phyloP scores from a whole-genome alignment of 345 rosid species.

The Draba incana region DNA sequence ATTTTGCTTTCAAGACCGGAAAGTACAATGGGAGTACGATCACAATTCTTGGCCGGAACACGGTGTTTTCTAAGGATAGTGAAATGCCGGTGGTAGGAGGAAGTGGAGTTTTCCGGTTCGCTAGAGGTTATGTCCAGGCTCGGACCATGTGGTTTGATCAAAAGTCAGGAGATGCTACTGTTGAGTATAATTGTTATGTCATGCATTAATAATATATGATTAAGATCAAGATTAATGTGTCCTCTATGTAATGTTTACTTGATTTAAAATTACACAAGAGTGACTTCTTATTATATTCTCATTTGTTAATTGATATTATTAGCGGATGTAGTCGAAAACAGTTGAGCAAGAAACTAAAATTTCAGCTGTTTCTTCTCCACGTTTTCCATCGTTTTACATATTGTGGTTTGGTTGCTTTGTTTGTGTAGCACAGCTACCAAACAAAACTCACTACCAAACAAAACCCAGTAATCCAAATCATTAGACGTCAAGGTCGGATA shows the following conservation, averaged over 20 bases:
- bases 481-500: no score
- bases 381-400: no score
- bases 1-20: constrained; percentile 44
- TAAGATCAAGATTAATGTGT: not conserved
- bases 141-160: constrained; percentile 36
- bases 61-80: constrained; percentile 36
- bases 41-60: constrained; percentile 47
- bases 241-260: not conserved
- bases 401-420: no score
- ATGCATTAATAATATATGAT: constrained; percentile 35
- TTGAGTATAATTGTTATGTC: constrained; percentile 46
- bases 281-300: not conserved
- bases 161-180: constrained; percentile 37
- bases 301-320: no score
- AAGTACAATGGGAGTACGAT: constrained; percentile 49
- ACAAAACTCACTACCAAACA: no score
- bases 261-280: not conserved
- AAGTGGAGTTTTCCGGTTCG: constrained; percentile 56
- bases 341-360: no score
- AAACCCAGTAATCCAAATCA: no score
- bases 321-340: no score
- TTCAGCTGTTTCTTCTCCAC: no score
- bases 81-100: constrained; percentile 67
- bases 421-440: no score
- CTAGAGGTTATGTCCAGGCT: constrained; percentile 57